Percentiles rank a stretch among this genome's conserved stretches.
Conservation (phyloP, 257 asterid species). For the Lycium barbarum region DNA sequence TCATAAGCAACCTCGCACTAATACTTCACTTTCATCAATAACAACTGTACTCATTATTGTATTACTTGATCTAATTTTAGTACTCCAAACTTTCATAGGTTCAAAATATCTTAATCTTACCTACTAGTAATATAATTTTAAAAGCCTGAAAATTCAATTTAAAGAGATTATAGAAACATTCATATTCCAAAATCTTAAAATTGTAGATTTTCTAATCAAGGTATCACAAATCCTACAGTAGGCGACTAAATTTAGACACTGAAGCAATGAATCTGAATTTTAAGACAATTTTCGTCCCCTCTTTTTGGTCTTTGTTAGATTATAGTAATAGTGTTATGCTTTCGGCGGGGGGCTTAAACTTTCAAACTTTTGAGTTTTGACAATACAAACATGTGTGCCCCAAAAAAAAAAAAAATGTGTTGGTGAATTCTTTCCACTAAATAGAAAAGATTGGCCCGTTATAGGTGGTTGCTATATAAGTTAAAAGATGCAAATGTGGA, state of each 20-base stretch:
- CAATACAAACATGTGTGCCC: background rate
- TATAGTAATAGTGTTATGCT: background rate
- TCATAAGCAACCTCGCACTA: background rate
- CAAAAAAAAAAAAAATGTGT: background rate
- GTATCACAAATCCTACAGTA: background rate
- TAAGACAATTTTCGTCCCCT: background rate
- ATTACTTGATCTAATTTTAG: background rate
- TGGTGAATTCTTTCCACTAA: background rate
- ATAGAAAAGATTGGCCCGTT: background rate
- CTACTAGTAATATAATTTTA: background rate
- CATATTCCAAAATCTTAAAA: background rate
- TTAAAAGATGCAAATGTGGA: constrained; percentile 6
- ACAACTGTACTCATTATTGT: background rate
- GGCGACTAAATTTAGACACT: background rate
- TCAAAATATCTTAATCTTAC: background rate
- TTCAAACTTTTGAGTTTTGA: background rate
- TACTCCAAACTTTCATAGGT: background rate
- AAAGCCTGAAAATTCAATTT: background rate
- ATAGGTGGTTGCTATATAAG: background rate
- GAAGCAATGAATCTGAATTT: background rate
- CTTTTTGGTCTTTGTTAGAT: background rate
- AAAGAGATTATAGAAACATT: background rate
- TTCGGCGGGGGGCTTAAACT: background rate
- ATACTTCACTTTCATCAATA: background rate
- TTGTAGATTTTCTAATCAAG: no score